Conservation (phyloP, 2,329 filamentous ascomycete species). For the Rosellinia necatrix region DNA sequence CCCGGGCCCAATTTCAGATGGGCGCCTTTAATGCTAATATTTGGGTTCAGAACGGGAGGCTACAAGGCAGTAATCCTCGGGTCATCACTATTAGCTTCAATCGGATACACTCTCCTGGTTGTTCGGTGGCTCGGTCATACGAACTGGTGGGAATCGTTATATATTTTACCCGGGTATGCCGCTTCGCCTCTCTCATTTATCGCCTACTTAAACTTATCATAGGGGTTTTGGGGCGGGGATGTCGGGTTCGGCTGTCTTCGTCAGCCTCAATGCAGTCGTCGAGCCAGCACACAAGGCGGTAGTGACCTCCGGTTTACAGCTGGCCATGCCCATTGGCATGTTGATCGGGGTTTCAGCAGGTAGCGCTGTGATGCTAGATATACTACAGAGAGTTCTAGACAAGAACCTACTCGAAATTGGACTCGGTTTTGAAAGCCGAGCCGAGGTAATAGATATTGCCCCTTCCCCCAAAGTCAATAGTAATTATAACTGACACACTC, state of each 20-base stretch:
- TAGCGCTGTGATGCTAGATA: constrained; percentile 34
- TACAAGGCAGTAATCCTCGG: constrained; percentile 63
- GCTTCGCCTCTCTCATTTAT: neutral
- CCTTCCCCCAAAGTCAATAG: neutral
- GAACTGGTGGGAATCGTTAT: constrained; percentile 58
- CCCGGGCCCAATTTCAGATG: neutral
- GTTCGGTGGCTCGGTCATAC: constrained; percentile 65
- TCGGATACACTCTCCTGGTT: constrained; percentile 57
- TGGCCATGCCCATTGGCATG: constrained; percentile 48
- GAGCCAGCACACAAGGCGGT: constrained; percentile 52
- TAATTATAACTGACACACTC: neutral
- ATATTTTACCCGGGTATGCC: constrained; percentile 58
- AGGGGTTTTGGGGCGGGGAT: constrained; percentile 56
- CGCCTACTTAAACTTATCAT: constrained; percentile 9
- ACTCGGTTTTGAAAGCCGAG: constrained; percentile 27
- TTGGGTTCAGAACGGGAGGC: constrained; percentile 54
- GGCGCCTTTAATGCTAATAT: neutral
- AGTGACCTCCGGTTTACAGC: constrained; percentile 52
- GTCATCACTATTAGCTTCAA: constrained; percentile 50
- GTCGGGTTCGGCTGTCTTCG: constrained; percentile 46
- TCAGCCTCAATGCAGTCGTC: constrained; percentile 53
- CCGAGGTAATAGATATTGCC: constrained; percentile 23
- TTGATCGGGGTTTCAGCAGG: constrained; percentile 35
- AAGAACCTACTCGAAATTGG: constrained; percentile 34
- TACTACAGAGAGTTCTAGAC: constrained; percentile 38